phyloP scores from a whole-genome alignment of 345 rosid genomes.

The Linum lewisii region DNA sequence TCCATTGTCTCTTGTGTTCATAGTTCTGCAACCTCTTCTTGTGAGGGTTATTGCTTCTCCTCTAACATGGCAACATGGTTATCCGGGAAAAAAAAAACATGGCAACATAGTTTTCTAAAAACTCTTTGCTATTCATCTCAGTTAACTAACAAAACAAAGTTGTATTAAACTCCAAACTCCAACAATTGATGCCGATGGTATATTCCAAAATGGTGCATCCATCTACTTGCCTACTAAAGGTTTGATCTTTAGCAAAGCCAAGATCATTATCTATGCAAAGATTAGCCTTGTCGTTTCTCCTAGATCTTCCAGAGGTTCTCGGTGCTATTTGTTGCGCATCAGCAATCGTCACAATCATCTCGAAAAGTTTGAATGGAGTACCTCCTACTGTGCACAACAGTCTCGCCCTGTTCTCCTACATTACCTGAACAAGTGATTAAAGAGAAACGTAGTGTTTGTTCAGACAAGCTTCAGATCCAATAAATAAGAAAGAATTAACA shows the following conservation, averaged over 20 bases:
- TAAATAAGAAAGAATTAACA: background rate
- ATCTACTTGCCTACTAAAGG: conserved; percentile 69
- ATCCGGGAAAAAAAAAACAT: no score
- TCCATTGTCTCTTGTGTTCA: background rate
- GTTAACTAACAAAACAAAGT: conserved; percentile 45
- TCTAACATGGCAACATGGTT: conserved; percentile 23
- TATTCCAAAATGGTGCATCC: background rate
- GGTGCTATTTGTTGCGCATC: conserved; percentile 75
- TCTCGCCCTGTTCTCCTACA: conserved; percentile 86
- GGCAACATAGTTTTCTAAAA: conserved; percentile 64
- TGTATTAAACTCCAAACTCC: no score
- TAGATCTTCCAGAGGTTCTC: conserved; percentile 77
- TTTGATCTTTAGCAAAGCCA: conserved; percentile 95
- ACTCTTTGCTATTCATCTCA: conserved; percentile 96
- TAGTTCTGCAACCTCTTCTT: background rate
- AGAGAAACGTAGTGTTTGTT: background rate
- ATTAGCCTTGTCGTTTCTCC: conserved; percentile 62
- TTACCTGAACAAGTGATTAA: conserved; percentile 40
- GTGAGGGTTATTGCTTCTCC: conserved; percentile 19
- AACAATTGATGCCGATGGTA: no score
- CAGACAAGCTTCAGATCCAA: background rate
- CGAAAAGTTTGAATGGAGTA: conserved; percentile 61
- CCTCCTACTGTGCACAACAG: conserved; percentile 84
- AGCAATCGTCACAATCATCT: conserved; percentile 52
- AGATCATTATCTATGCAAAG: conserved; percentile 90